Evolutionary conservation across 2,329 filamentous ascomycete species (phyloP).

Genomic region (Epichloe bromicola): DNA sequence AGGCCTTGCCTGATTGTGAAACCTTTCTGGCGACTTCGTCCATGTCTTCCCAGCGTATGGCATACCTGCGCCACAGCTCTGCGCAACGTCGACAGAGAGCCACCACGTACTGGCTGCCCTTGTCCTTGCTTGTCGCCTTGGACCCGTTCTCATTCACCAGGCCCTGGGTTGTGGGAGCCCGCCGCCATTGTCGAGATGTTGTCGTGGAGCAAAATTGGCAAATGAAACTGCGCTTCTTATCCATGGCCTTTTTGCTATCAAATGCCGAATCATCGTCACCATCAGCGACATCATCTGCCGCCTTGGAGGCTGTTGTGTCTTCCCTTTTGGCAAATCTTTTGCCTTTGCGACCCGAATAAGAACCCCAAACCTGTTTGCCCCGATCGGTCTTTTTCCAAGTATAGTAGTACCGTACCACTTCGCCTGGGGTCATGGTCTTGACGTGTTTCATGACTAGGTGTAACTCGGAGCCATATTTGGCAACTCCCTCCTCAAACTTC

Average conservation of each 20-base stretch:
- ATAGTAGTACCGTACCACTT: conserved; percentile 89
- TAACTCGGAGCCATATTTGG: conserved; percentile 84
- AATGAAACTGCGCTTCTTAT: conserved; percentile 70
- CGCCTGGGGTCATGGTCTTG: conserved; percentile 63
- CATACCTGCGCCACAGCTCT: conserved; percentile 89
- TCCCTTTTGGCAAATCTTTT: conserved; percentile 74
- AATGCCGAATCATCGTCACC: conserved; percentile 92
- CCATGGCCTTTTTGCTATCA: conserved; percentile 73
- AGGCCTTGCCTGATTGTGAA: conserved; percentile 62
- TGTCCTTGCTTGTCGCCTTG: conserved; percentile 56
- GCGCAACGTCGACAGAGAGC: conserved; percentile 86
- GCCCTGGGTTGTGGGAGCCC: conserved; percentile 67
- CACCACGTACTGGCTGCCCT: conserved; percentile 58
- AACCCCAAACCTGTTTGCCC: conserved; percentile 81
- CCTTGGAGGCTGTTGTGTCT: conserved; percentile 57
- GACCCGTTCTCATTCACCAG: conserved; percentile 51
- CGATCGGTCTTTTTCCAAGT: conserved; percentile 92
- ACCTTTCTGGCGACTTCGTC: conserved; percentile 92
- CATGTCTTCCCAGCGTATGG: conserved; percentile 86
- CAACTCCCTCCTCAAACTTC: conserved; percentile 82
- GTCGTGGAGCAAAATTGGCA: conserved; percentile 88
- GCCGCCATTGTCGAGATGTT: conserved; percentile 76
- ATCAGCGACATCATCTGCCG: conserved; percentile 86
- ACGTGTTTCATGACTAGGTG: conserved; percentile 73
- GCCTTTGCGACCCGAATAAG: conserved; percentile 73